Evolutionary conservation across 2,329 filamentous ascomycete species (phyloP).

Genomic region (Exutisphaerella laricina): DNA sequence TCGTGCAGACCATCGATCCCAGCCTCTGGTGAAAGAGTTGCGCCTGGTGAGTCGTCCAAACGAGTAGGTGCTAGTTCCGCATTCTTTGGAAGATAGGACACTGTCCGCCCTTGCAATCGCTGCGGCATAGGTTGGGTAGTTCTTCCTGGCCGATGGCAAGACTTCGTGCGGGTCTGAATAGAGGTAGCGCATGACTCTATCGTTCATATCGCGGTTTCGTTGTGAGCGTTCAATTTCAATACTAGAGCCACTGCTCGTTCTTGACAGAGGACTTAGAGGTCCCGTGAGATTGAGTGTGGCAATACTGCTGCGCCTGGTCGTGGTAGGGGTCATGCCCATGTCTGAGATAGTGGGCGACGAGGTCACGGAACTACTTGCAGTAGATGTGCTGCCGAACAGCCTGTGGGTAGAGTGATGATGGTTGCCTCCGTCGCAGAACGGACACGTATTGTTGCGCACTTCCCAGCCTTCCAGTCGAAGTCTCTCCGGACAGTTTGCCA

Average conservation of each 20-base stretch:
- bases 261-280: constrained; percentile 24
- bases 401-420: constrained; percentile 42
- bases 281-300: constrained; percentile 18
- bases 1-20: constrained; percentile 17
- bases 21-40: constrained; percentile 11
- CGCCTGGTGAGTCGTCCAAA: background rate
- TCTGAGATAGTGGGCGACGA: constrained; percentile 23
- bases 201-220: constrained; percentile 32
- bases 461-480: constrained; percentile 47
- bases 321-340: constrained; percentile 13
- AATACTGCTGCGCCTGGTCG: constrained; percentile 25
- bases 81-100: background rate
- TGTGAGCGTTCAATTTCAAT: constrained; percentile 28
- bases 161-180: constrained; percentile 29
- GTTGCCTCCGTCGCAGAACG: constrained; percentile 39
- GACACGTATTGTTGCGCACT: constrained; percentile 43
- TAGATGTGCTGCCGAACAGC: constrained; percentile 43
- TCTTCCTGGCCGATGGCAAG: constrained; percentile 30
- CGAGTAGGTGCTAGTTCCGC: background rate
- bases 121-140: constrained; percentile 28
- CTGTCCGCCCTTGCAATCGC: constrained; percentile 16
- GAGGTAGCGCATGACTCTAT: constrained; percentile 32
- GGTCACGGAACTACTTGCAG: constrained; percentile 30
- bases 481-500: constrained; percentile 43
- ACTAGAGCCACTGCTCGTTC: constrained; percentile 26